A percentile compares a stretch with the other conserved stretches of the same genome.
Evolutionary conservation across 139 green algal species (phyloP).

Genomic region (Ettlia oleoabundans): DNA sequence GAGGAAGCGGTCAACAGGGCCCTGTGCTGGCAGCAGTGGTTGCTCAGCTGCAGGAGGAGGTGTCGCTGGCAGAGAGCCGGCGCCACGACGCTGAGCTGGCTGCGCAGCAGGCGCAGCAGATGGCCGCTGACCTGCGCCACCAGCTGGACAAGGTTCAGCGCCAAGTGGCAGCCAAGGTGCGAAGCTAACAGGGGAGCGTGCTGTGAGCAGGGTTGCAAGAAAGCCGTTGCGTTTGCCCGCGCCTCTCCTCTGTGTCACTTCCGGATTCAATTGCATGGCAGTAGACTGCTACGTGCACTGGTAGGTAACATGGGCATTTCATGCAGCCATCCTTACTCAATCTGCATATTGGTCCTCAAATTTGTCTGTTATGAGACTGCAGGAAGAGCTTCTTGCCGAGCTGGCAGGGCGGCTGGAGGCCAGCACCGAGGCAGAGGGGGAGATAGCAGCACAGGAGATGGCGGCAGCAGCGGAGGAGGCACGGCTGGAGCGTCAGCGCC

Average conservation of each 20-base stretch:
- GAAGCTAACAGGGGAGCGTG: too few species aligned
- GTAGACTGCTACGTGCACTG: too few species aligned
- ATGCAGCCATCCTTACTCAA: too few species aligned
- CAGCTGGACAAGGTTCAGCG: constrained; percentile 24
- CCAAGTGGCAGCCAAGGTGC: constrained; percentile 13
- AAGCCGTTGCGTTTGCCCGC: too few species aligned
- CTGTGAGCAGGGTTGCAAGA: too few species aligned
- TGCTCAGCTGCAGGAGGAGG: constrained; percentile 17
- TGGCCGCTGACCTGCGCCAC: neutral
- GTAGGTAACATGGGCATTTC: too few species aligned
- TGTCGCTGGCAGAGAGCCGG: constrained; percentile 28
- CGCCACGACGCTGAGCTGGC: constrained; percentile 25
- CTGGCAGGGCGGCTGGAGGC: neutral
- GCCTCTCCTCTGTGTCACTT: too few species aligned
- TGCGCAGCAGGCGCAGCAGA: constrained; percentile 16
- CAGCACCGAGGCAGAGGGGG: neutral
- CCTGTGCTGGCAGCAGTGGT: neutral
- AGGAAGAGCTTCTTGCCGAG: constrained; percentile 17
- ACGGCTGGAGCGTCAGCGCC: neutral
- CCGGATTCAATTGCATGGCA: too few species aligned
- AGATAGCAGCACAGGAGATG: neutral
- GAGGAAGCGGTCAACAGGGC: neutral
- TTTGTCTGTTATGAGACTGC: too few species aligned
- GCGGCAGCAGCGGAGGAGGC: constrained; percentile 3
- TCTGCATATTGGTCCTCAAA: too few species aligned